Base-by-base conservation (phyloP, 1,284 basidiomycete genomes). In the Thelephora terrestris region DNA sequence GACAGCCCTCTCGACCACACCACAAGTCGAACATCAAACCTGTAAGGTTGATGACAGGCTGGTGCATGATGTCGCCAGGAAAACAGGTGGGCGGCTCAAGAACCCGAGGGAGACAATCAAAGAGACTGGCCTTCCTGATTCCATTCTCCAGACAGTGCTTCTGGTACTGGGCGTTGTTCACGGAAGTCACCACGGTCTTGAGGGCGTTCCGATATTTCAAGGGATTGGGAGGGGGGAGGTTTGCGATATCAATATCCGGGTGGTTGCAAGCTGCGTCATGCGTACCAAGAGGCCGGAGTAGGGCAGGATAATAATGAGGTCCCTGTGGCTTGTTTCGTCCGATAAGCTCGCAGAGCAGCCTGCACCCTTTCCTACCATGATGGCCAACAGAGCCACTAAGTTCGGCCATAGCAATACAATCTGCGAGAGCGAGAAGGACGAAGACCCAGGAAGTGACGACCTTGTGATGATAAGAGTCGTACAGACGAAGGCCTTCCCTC, bases 271-370 rank as follows among this genome's bases (percentile, higher is more conserved):
- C 42, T 1, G 27, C 14, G 3, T 47, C 37, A 7, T 42, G n/a
- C 12, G 39, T 47, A 40, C 49, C 43, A 16, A 38, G 21, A 5
- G 46, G 49, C 20, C 39, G 44, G 18, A 40, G 46, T 10, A 52
- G 56, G 0, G 57, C 64, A 4, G 63, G 56, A 54, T 60, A 68
- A 47, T 70, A 68, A 20, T 62, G 60, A 10, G 49, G 46, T 17
- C 39, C 53, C 6, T 48, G 50, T 2, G 54, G 53, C 53, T 67
- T 66, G 38, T 57, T 65, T 5, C 61, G 55, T 18, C 68, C 65
- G 49, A 52, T 55, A 32, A 61, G 52, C 21, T 46, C 35, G 54
- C 67, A 70, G 42, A 54, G 56, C 2, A 62, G 24, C 2, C 60
- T 54, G 46, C 68, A 70, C 3, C 58, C 61, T 42, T 56, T 44